Conservation (phyloP, 768 basidiomycete species). For the Pleurotus sapidus region DNA sequence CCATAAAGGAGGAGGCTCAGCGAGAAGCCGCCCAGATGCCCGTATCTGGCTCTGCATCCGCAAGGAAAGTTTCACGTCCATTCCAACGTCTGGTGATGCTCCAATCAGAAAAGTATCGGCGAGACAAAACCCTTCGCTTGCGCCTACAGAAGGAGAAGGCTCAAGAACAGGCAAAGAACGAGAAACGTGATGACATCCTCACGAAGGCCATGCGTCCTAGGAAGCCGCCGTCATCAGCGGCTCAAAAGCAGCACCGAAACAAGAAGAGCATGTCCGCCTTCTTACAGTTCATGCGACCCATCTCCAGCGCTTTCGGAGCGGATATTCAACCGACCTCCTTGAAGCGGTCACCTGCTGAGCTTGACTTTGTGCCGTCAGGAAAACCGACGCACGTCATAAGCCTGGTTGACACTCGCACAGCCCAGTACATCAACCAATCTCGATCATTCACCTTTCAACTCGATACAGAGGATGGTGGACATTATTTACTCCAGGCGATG, state of each 20-base stretch:
- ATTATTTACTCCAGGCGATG: slow-evolving; percentile 74
- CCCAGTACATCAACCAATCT: slow-evolving; percentile 74
- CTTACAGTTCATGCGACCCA: slow-evolving; percentile 84
- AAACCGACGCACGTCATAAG: slow-evolving; percentile 78
- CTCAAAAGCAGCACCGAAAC: slow-evolving; percentile 74
- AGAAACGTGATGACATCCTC: slow-evolving; percentile 73
- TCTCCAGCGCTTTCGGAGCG: slow-evolving; percentile 80
- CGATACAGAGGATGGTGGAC: slow-evolving; percentile 85
- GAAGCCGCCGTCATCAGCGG: slow-evolving; percentile 32
- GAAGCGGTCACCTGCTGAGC: slow-evolving; percentile 65
- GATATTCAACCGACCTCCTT: slow-evolving; percentile 44
- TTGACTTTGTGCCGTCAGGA: slow-evolving; percentile 70
- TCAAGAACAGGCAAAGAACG: slow-evolving; percentile 68
- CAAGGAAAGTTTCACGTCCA: slow-evolving; percentile 55
- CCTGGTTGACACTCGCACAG: slow-evolving; percentile 67
- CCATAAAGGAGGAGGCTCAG: slow-evolving; percentile 73
- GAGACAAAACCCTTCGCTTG: slow-evolving; percentile 68
- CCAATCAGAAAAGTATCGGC: slow-evolving; percentile 81
- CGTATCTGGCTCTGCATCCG: slow-evolving; percentile 39
- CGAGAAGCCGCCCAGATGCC: slow-evolving; percentile 54
- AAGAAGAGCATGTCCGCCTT: slow-evolving; percentile 89
- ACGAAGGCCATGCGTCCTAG: slow-evolving; percentile 71
- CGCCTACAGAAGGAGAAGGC: slow-evolving; percentile 74
- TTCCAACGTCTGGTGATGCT: slow-evolving; percentile 62
- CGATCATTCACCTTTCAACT: slow-evolving; percentile 82